Evolutionary conservation across 2,329 filamentous ascomycete genomes (phyloP).

Genomic region (Aspergillus sclerotialis): DNA sequence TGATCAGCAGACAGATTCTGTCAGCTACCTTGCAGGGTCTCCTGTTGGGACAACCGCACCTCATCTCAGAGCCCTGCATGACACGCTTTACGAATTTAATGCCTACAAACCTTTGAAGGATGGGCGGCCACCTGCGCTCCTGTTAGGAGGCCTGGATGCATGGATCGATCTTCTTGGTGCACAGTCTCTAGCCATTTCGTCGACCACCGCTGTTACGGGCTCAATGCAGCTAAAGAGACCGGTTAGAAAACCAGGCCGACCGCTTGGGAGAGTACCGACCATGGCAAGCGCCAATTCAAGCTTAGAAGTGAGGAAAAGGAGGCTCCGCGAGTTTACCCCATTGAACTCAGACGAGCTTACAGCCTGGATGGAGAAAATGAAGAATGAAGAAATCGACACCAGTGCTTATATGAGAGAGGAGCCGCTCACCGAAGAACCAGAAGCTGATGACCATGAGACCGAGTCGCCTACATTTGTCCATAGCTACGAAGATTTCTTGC

Average conservation of each 20-base stretch:
- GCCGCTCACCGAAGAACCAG: constrained; percentile 32
- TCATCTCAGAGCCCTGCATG: constrained; percentile 65
- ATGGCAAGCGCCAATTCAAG: constrained; percentile 45
- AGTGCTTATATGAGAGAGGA: constrained; percentile 34
- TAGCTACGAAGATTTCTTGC: constrained; percentile 75
- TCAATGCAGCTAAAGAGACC: constrained; percentile 33
- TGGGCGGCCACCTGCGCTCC: constrained; percentile 63
- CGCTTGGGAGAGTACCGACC: constrained; percentile 47
- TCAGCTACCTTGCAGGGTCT: constrained; percentile 47
- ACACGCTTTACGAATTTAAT: constrained; percentile 78
- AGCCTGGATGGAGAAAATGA: constrained; percentile 70
- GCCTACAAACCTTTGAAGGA: constrained; percentile 63
- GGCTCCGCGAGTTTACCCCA: constrained; percentile 57
- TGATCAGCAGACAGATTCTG: constrained; percentile 61
- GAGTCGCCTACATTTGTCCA: constrained; percentile 50
- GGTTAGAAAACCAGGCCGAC: constrained; percentile 36
- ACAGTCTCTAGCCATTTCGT: constrained; percentile 54
- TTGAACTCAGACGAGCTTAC: constrained; percentile 75
- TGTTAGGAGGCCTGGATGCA: constrained; percentile 75
- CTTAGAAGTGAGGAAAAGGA: constrained; percentile 49
- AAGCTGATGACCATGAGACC: constrained; percentile 38
- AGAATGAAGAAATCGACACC: constrained; percentile 54
- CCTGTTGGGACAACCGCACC: constrained; percentile 39
- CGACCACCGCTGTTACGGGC: constrained; percentile 46
- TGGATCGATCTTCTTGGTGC: constrained; percentile 79